phyloP scores from a whole-genome alignment of 805 yeast genomes.

The Hanseniaspora taiwanica region DNA sequence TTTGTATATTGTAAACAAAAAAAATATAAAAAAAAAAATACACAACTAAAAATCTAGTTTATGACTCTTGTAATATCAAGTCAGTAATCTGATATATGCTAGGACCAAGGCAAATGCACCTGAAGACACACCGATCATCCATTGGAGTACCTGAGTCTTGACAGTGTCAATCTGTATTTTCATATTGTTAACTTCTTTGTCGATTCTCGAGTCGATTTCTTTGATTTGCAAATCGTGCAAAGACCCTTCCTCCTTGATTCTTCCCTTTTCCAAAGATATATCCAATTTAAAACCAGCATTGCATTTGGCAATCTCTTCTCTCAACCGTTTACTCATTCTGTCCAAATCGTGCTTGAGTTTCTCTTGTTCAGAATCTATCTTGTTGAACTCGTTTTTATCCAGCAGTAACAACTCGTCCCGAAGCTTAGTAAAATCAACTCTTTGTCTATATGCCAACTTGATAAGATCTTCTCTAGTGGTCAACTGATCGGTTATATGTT shows the following conservation, averaged over 20 bases:
- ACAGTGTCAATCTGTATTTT: slow-evolving; percentile 91
- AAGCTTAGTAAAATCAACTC: slow-evolving; percentile 90
- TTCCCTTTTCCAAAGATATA: slow-evolving; percentile 83
- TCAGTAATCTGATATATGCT: slow-evolving; percentile 77
- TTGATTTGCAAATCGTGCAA: slow-evolving; percentile 87
- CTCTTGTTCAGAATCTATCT: slow-evolving; percentile 77
- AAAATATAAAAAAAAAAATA: background rate
- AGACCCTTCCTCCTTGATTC: slow-evolving; percentile 88
- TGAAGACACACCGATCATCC: slow-evolving; percentile 96
- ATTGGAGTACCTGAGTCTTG: slow-evolving; percentile 93
- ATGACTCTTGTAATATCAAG: slow-evolving; percentile 28
- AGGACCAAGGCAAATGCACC: slow-evolving; percentile 92
- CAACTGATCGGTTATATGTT: slow-evolving; percentile 57
- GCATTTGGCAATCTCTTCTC: slow-evolving; percentile 83
- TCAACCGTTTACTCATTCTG: slow-evolving; percentile 66
- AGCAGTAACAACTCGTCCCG: slow-evolving; percentile 83
- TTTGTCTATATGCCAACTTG: slow-evolving; percentile 84
- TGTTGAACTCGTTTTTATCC: slow-evolving; percentile 75
- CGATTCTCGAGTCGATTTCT: slow-evolving; percentile 89
- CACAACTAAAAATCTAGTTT: too few relatives aligned
- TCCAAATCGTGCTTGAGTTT: slow-evolving; percentile 73
- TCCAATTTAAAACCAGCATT: slow-evolving; percentile 86
- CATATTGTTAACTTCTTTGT: slow-evolving; percentile 89
- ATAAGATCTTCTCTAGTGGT: slow-evolving; percentile 79
- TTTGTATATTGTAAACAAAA: background rate